Evolutionary conservation across 1,284 basidiomycete genomes (phyloP), one percentile per base, ranked within the genome.

Genomic region (Trichosporon sp.): DNA sequence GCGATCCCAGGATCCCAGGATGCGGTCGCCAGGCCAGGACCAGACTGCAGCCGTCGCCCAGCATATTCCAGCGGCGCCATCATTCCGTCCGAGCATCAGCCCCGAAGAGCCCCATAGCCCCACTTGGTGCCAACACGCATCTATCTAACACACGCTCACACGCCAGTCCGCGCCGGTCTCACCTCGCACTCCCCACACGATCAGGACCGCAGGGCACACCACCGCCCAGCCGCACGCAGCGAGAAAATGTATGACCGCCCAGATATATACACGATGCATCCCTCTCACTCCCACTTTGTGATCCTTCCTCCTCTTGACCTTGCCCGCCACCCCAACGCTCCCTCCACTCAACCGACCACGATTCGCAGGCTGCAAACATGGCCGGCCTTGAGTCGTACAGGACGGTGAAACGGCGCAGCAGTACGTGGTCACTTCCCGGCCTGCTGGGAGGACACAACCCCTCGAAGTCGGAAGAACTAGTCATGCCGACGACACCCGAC

Each of bases 401-500:
- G 31, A 3, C 59, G 32, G 5, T 63, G 31, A 35, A n/a, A 37
- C 31, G 32, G 7, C 59, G 59, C 14, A 19, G 59, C 59, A 63
- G 59, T 35, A 35, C 59, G 59, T 63, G 59, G 59, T 63, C 59
- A 1, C 59, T 63, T 11, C 59, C 59, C 32, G 32, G 59, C 4
- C 59, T 63, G 32, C 8, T 63, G 59, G 59, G 59, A 8, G 16
- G 43, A 5, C 10, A 10, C 14, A 12, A 35, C 14, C 59, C 31
- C 59, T 54, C 59, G 7, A 63, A 35, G 59, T 31, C 16, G 1
- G 32, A 35, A 4, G 31, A 32, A 12, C 59, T 14, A 2, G 4
- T 4, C 4, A 37, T 63, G 59, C 59, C 59, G 59, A 63, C 59
- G 59, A 63, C 59, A 21, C 59, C 59, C 59, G 59, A 63, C 59